These are phyloP conservation scores for Leishmania braziliensis DNA, from an alignment of 208 protist species.

Conservation along the genomic window DNA sequence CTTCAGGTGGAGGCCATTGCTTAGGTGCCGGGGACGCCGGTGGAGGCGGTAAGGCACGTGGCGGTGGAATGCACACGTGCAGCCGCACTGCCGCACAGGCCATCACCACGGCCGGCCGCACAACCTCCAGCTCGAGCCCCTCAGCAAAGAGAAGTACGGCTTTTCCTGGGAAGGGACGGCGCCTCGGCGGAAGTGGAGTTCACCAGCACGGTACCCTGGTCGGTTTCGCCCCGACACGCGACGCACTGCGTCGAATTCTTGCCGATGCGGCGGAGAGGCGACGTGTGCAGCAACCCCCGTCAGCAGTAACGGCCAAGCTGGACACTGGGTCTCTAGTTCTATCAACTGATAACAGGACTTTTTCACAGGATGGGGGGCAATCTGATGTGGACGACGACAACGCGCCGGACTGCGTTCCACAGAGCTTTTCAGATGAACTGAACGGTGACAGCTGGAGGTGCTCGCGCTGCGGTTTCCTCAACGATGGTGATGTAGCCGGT, in stretches of 20 bases:
- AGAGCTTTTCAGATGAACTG: slow-evolving; percentile 4
- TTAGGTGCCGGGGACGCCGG: not conserved
- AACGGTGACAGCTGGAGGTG: slow-evolving; percentile 28
- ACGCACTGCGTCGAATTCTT: slow-evolving; percentile 22
- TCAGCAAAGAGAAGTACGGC: not conserved
- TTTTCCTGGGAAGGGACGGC: slow-evolving; percentile 24
- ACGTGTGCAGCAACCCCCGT: not conserved
- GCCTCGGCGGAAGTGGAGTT: slow-evolving; percentile 8
- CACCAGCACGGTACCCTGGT: not conserved
- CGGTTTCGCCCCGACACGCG: slow-evolving; percentile 17
- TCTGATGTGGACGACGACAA: slow-evolving; percentile 13
- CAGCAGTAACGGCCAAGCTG: not conserved
- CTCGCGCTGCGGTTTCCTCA: slow-evolving; percentile 38
- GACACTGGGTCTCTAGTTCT: not conserved
- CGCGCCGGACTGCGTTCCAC: slow-evolving; percentile 23
- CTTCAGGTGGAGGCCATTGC: not conserved
- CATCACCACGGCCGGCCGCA: not conserved
- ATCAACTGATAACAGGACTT: not conserved
- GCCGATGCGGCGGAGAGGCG: slow-evolving; percentile 22
- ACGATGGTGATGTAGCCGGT: not conserved
- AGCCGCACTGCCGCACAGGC: not conserved
- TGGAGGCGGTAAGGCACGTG: not conserved
- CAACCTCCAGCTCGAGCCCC: not conserved
- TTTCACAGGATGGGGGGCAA: not conserved
- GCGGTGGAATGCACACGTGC: not conserved